Percentiles rank a stretch among this genome's conserved stretches.
Conservation (phyloP, 306 rosid species). For the Glycine latifolia region DNA sequence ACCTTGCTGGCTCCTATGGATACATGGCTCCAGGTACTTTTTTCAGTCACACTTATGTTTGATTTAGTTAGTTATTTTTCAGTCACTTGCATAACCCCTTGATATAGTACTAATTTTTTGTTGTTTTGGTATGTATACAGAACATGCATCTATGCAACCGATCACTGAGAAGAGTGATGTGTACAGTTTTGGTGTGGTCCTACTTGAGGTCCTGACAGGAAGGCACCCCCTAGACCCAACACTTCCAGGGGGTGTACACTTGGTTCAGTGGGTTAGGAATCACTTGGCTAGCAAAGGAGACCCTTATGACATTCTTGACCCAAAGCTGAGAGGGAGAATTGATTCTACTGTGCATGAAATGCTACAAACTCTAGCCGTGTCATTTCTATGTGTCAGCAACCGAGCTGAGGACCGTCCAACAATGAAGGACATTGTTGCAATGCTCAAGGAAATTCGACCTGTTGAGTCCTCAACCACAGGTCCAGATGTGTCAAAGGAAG, state of each 20-base stretch:
- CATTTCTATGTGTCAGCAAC: constrained; percentile 66
- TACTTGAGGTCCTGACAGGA: constrained; percentile 87
- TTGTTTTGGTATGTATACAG: constrained; percentile 55
- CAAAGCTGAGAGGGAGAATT: constrained; percentile 68
- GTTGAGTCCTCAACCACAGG: constrained; percentile 46
- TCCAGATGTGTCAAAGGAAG: constrained; percentile 51
- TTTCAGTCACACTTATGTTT: neutral
- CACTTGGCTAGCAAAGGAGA: constrained; percentile 65
- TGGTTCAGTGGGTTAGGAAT: constrained; percentile 87
- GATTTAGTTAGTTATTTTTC: neutral
- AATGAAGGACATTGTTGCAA: constrained; percentile 80
- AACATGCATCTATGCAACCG: constrained; percentile 68
- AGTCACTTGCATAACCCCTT: neutral
- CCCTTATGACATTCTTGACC: constrained; percentile 69
- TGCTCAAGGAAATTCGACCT: constrained; percentile 78
- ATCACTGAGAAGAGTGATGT: constrained; percentile 84
- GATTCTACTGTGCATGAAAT: constrained; percentile 76
- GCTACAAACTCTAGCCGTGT: constrained; percentile 79
- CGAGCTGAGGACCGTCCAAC: constrained; percentile 72
- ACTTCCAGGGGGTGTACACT: constrained; percentile 65
- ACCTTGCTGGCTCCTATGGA: constrained; percentile 79
- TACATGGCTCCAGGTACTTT: constrained; percentile 93
- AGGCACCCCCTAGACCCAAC: constrained; percentile 93
- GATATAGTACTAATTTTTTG: constrained; percentile 7
- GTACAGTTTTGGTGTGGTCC: constrained; percentile 85